phyloP scores from a whole-genome alignment of 441 rosid species.

The Metrosideros polymorpha region DNA sequence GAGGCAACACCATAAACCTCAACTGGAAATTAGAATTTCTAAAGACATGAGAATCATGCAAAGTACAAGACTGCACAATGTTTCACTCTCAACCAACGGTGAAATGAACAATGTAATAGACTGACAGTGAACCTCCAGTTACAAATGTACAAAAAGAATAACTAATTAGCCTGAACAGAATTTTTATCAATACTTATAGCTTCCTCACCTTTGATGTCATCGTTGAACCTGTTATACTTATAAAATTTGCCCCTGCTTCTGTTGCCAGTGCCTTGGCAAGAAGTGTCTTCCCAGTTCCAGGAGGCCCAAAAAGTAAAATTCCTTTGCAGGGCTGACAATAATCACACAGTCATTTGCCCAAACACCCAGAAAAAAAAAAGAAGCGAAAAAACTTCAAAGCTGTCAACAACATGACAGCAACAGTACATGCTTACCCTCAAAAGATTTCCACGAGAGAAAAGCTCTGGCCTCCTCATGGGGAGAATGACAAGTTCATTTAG shows the following conservation, averaged over 20 bases:
- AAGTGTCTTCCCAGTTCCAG: slow-evolving; percentile 98
- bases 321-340: slow-evolving; percentile 89
- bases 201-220: slow-evolving; percentile 80
- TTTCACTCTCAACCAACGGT: not conserved
- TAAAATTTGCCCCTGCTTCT: slow-evolving; percentile 95
- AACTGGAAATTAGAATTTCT: not conserved
- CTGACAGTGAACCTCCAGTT: not conserved
- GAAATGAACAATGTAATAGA: not conserved
- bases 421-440: slow-evolving; percentile 47
- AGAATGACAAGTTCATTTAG: slow-evolving; percentile 94
- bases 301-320: slow-evolving; percentile 94
- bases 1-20: not conserved
- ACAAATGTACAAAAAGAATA: not conserved
- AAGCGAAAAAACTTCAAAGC: not conserved
- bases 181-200: not conserved
- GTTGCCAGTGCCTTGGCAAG: slow-evolving; percentile 97
- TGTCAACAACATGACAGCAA: not conserved
- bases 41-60: not conserved
- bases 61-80: not conserved
- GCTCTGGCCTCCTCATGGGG: slow-evolving; percentile 94
- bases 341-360: slow-evolving; percentile 12
- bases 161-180: not conserved
- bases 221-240: slow-evolving; percentile 92
- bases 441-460: slow-evolving; percentile 82
- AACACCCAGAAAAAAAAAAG: not conserved